These are phyloP conservation scores for Macrolepiota fuliginosa DNA, from an alignment of 768 basidiomycete genomes.

Conservation along the genomic window DNA sequence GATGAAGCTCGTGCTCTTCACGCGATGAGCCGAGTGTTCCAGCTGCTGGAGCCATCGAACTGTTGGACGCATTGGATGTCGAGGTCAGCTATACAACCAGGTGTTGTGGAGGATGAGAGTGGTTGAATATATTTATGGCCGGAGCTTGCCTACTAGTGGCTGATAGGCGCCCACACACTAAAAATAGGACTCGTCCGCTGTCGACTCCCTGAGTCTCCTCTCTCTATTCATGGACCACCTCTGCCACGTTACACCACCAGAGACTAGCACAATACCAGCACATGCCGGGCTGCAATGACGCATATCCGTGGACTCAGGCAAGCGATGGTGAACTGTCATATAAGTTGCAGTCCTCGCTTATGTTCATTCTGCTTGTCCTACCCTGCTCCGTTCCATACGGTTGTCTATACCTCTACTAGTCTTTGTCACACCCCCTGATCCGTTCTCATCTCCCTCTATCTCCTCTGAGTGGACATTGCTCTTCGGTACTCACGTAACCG, in stretches of 20 bases:
- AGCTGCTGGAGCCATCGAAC: slow-evolving; percentile 38
- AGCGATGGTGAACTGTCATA: not conserved
- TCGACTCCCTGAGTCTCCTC: not conserved
- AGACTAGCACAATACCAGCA: not conserved
- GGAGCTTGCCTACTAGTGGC: not conserved
- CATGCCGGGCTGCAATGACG: not conserved
- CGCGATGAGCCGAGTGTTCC: slow-evolving; percentile 32
- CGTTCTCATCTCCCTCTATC: not conserved
- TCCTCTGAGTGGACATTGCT: not conserved
- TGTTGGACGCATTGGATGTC: slow-evolving; percentile 49
- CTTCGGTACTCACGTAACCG: not conserved
- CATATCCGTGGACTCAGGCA: not conserved
- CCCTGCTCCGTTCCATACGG: slow-evolving; percentile 6
- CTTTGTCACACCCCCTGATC: slow-evolving; percentile 2
- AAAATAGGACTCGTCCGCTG: not conserved
- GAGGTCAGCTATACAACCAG: not conserved
- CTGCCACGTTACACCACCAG: not conserved
- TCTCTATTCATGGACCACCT: not conserved
- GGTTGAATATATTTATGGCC: not conserved
- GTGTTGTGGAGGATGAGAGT: not conserved
- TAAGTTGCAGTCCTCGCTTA: not conserved
- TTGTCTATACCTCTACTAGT: not conserved
- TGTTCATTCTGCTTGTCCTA: not conserved
- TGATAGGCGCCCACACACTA: no score
- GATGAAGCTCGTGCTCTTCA: slow-evolving; percentile 70